Conservation (phyloP, 2,329 filamentous ascomycete species). For the Claviceps sp. region DNA sequence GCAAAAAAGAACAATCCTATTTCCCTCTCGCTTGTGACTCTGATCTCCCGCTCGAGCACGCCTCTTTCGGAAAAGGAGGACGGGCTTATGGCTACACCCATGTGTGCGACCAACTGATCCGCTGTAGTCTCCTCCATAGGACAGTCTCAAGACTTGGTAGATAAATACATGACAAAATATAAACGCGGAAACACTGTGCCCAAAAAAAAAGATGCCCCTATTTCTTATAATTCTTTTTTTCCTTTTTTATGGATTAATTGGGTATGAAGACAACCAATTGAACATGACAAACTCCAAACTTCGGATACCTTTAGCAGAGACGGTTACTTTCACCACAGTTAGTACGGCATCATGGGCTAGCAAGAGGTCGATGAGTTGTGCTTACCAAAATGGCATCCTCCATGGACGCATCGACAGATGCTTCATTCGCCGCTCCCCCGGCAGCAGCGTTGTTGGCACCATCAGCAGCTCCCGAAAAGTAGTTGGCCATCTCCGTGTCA, state of each 20-base stretch:
- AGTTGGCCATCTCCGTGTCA: constrained; percentile 95
- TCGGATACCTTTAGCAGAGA: background rate
- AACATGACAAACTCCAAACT: background rate
- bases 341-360: background rate
- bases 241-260: constrained; percentile 2
- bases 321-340: constrained; percentile 1
- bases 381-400: constrained; percentile 48
- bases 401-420: constrained; percentile 47
- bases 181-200: background rate
- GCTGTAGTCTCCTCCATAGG: background rate
- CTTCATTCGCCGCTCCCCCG: constrained; percentile 26
- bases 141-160: background rate
- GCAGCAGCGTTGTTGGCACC: constrained; percentile 33
- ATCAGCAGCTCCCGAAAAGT: constrained; percentile 50
- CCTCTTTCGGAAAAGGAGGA: background rate
- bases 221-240: background rate
- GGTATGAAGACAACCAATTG: constrained; percentile 3
- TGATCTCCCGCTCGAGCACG: background rate
- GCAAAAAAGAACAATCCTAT: background rate
- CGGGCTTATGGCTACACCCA: background rate
- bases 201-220: background rate
- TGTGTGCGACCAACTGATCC: background rate
- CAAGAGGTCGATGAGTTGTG: background rate
- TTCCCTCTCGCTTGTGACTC: background rate
- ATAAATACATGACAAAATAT: background rate